Percentiles rank a stretch among this genome's conserved stretches.
Evolutionary conservation across 176 grass and related monocot genomes (phyloP).

Genomic region (Alloteropsis semialata): DNA sequence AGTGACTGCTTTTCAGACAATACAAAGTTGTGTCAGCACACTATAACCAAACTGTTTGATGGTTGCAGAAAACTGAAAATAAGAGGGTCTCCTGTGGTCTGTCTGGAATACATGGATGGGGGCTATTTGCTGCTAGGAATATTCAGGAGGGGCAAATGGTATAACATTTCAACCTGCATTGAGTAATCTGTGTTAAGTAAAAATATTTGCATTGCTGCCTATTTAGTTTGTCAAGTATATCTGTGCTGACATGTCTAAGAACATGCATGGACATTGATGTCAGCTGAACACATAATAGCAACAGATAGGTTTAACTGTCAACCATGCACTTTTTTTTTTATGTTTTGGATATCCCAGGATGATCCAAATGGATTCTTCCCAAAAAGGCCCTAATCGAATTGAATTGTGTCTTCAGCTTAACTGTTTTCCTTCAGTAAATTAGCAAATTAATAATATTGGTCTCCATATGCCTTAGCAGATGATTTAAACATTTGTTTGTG

Average conservation of each 20-base stretch:
- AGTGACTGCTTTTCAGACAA: constrained; percentile 9
- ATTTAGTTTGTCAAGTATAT: background rate
- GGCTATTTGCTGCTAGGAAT: constrained; percentile 82
- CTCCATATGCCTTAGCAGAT: background rate
- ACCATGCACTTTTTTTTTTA: background rate
- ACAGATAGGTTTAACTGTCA: background rate
- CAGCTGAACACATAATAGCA: background rate
- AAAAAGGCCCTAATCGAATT: background rate
- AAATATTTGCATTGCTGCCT: background rate
- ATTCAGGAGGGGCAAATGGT: constrained; percentile 99
- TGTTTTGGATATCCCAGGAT: background rate
- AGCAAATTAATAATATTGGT: background rate
- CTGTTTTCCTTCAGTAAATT: background rate
- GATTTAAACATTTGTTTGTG: background rate
- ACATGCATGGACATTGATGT: background rate
- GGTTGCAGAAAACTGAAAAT: constrained; percentile 80
- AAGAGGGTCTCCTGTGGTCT: constrained; percentile 73
- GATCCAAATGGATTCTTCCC: background rate
- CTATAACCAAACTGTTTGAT: constrained; percentile 32
- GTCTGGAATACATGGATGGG: constrained; percentile 98
- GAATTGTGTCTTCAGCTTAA: background rate
- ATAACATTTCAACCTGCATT: constrained; percentile 10
- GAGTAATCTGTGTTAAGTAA: background rate
- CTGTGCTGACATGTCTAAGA: background rate
- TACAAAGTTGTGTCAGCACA: constrained; percentile 22